Evolutionary conservation across 2,329 filamentous ascomycete species (phyloP).

Genomic region (Cladophialophora exuberans): DNA sequence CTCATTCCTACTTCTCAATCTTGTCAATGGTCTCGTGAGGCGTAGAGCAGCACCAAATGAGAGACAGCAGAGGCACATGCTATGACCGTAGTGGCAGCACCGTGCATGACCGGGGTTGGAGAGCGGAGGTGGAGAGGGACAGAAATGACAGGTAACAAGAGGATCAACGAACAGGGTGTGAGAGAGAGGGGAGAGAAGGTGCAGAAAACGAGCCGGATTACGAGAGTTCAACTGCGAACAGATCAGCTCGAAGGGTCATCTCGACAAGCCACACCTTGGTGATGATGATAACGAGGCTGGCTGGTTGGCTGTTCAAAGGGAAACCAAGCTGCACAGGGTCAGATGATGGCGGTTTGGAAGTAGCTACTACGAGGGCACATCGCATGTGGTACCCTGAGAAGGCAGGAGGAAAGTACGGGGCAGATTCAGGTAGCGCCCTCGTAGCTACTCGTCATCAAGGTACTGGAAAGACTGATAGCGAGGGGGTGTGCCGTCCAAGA

Average conservation of each 20-base stretch:
- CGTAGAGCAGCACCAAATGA: constrained; percentile 14
- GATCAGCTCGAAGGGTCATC: background rate
- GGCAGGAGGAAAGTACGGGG: constrained; percentile 7
- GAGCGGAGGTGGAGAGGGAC: constrained; percentile 15
- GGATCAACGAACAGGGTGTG: constrained; percentile 7
- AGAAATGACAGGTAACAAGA: background rate
- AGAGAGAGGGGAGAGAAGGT: constrained; percentile 5
- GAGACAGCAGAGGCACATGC: constrained; percentile 19
- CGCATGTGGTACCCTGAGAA: constrained; percentile 4
- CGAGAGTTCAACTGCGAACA: constrained; percentile 1
- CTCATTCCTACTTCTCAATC: constrained; percentile 3
- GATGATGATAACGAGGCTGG: constrained; percentile 13
- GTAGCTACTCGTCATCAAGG: too few relatives aligned
- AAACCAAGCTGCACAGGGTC: constrained; percentile 7
- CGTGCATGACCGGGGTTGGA: constrained; percentile 15
- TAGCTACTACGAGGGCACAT: constrained; percentile 5
- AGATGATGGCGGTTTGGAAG: constrained; percentile 12
- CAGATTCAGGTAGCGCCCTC: background rate
- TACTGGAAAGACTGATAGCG: too few relatives aligned
- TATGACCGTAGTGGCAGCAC: constrained; percentile 8
- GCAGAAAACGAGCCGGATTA: constrained; percentile 5
- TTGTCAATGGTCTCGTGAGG: constrained; percentile 17
- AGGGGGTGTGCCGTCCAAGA: constrained; percentile 5
- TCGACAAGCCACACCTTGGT: background rate
- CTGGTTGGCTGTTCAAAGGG: constrained; percentile 2